These are phyloP conservation scores for Naganishia vaughanmartiniae DNA, from an alignment of 768 basidiomycete genomes.

Conservation along the genomic window DNA sequence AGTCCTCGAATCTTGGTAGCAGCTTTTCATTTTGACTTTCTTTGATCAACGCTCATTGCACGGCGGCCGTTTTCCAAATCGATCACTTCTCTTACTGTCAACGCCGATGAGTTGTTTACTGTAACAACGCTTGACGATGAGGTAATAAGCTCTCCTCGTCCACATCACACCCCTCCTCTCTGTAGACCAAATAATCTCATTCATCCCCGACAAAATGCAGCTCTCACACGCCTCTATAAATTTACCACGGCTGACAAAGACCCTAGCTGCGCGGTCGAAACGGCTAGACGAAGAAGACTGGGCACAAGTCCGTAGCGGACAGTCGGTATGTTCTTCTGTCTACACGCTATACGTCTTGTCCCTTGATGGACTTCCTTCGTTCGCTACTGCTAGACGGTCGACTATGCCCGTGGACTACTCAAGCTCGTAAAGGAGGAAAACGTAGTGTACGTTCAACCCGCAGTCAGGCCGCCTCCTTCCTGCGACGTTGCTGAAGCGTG, in stretches of 20 bases:
- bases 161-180: background rate
- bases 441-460: slow-evolving; percentile 8
- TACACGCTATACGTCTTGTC: background rate
- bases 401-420: slow-evolving; percentile 23
- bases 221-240: slow-evolving; percentile 28
- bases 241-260: slow-evolving; percentile 22
- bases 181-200: background rate
- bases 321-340: background rate
- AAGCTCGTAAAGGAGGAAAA: slow-evolving; percentile 15
- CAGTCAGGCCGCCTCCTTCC: background rate
- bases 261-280: background rate
- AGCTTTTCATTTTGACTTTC: no score
- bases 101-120: no score
- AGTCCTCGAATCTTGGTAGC: no score
- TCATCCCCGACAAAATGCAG: background rate
- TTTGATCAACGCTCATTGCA: no score
- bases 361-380: background rate
- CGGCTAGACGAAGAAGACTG: slow-evolving; percentile 25
- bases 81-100: no score
- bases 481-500: background rate
- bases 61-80: no score
- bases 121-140: background rate
- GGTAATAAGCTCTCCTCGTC: background rate
- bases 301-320: slow-evolving; percentile 27
- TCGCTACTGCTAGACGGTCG: slow-evolving; percentile 6